A percentile compares a stretch with the other conserved stretches of the same genome.
Evolutionary conservation across 345 rosid species (phyloP).

Genomic region (Hevea brasiliensis): DNA sequence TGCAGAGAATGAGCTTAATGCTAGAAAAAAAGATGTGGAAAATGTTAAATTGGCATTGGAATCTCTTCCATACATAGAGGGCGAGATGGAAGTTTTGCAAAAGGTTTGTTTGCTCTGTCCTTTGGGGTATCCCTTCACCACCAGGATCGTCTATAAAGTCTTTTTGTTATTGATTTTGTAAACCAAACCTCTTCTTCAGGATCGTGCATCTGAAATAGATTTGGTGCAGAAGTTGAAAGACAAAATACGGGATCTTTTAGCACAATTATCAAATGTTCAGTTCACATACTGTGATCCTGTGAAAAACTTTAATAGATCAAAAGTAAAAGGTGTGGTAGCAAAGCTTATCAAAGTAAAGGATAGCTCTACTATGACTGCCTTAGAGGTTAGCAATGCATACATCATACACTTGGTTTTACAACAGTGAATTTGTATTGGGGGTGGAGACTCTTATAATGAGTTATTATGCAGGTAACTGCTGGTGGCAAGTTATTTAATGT

Average conservation of each 20-base stretch:
- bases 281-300: constrained; percentile 81
- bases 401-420: background rate
- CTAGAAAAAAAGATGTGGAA: constrained; percentile 69
- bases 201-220: constrained; percentile 66
- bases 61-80: constrained; percentile 67
- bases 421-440: background rate
- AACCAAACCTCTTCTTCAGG: constrained; percentile 45
- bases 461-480: constrained; percentile 71
- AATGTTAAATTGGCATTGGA: constrained; percentile 50
- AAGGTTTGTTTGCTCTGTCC: constrained; percentile 50
- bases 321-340: constrained; percentile 97
- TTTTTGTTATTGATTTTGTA: constrained; percentile 17
- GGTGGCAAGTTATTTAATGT: constrained; percentile 89
- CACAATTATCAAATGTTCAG: constrained; percentile 77
- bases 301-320: constrained; percentile 81
- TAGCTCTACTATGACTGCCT: constrained; percentile 76
- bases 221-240: constrained; percentile 75
- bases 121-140: constrained; percentile 1
- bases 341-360: constrained; percentile 86
- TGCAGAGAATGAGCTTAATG: constrained; percentile 68
- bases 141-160: constrained; percentile 9
- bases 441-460: constrained; percentile 21
- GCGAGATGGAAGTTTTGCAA: constrained; percentile 86
- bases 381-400: constrained; percentile 60
- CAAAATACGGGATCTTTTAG: constrained; percentile 66